Conservation (phyloP, 805 yeast species). For the Wickerhamomyces tratensis region DNA sequence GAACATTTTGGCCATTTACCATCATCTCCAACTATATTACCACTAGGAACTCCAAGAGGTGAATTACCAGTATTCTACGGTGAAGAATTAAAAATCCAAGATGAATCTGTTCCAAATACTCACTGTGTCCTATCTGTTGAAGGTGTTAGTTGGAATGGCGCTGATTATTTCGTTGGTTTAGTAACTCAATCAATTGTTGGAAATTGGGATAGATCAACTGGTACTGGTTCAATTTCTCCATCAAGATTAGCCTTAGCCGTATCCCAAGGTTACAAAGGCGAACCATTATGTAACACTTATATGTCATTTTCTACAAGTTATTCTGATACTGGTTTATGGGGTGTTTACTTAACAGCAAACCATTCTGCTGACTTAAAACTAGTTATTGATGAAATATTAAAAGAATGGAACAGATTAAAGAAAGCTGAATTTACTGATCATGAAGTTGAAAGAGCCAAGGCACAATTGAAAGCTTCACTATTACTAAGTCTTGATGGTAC, state of each 20-base stretch:
- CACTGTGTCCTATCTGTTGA: slow-evolving; percentile 94
- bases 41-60: slow-evolving; percentile 57
- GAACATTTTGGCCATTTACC: slow-evolving; percentile 64
- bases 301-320: slow-evolving; percentile 96
- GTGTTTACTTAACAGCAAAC: slow-evolving; percentile 79
- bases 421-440: slow-evolving; percentile 67
- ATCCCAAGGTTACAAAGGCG: slow-evolving; percentile 43
- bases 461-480: slow-evolving; percentile 89
- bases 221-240: slow-evolving; percentile 76
- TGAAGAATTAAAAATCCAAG: slow-evolving; percentile 79
- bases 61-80: slow-evolving; percentile 74
- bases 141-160: slow-evolving; percentile 96
- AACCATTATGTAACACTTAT: slow-evolving; percentile 82
- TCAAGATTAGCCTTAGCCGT: slow-evolving; percentile 70
- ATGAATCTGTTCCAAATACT: slow-evolving; percentile 75
- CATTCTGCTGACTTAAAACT: slow-evolving; percentile 54
- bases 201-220: slow-evolving; percentile 92
- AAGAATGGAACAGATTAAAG: slow-evolving; percentile 85
- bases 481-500: slow-evolving; percentile 87
- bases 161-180: slow-evolving; percentile 89
- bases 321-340: slow-evolving; percentile 98
- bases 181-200: slow-evolving; percentile 97
- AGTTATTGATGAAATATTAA: slow-evolving; percentile 63
- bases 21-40: slow-evolving; percentile 43
- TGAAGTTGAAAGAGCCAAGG: slow-evolving; percentile 90